Conservation (phyloP, 495 filamentous ascomycete species). For the Sabuloglossum arenarium region DNA sequence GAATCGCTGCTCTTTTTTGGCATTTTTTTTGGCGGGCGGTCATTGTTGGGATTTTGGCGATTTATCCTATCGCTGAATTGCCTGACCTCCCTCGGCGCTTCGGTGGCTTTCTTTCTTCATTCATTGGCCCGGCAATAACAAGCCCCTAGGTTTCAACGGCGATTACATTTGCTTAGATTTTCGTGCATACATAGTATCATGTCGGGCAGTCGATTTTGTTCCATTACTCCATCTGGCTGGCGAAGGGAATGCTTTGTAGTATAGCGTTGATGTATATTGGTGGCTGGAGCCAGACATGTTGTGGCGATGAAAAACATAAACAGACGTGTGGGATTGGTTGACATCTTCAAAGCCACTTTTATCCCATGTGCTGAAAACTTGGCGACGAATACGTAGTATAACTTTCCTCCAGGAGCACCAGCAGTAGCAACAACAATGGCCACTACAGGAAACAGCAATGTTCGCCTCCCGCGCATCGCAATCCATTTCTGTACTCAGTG, state of each 20-base stretch:
- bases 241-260: neutral
- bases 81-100: neutral
- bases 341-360: no score
- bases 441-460: neutral
- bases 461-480: conserved; percentile 17
- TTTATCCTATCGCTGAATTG: neutral
- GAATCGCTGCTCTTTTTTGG: neutral
- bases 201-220: neutral
- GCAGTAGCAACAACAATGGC: neutral
- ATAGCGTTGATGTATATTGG: neutral
- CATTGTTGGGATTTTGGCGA: neutral
- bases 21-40: neutral
- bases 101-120: neutral
- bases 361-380: no score
- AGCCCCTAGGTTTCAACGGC: neutral
- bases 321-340: no score
- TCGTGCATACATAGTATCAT: neutral
- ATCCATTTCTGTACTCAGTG: conserved; percentile 25
- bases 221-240: neutral
- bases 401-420: no score
- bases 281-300: neutral
- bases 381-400: no score
- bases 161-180: neutral
- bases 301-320: neutral
- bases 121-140: neutral